Evolutionary conservation across 2,329 filamentous ascomycete genomes (phyloP).

Genomic region (Paecilomyces fulvus): DNA sequence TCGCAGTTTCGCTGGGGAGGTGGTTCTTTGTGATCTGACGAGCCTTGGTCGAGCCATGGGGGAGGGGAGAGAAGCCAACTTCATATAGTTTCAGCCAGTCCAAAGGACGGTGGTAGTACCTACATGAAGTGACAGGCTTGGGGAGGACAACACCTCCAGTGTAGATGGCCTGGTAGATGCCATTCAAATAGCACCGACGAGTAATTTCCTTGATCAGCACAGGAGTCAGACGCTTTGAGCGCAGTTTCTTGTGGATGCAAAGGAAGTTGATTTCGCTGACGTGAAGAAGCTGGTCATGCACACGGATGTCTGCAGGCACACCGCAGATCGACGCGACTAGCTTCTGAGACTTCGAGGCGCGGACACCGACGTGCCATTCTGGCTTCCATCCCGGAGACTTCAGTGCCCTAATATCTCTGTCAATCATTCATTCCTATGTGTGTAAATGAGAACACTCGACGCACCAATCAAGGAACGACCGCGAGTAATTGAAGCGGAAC

Average conservation of each 20-base stretch:
- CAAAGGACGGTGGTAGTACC: constrained; percentile 89
- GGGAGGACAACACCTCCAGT: constrained; percentile 87
- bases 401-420: constrained; percentile 59
- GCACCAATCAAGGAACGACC: constrained; percentile 80
- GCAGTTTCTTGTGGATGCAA: constrained; percentile 95
- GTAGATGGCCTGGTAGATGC: constrained; percentile 91
- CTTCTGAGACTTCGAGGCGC: constrained; percentile 71
- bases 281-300: constrained; percentile 66
- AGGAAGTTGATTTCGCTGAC: constrained; percentile 97
- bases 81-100: constrained; percentile 97
- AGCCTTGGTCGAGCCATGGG: constrained; percentile 70
- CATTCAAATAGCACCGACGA: constrained; percentile 75
- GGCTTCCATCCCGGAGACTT: constrained; percentile 91
- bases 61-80: constrained; percentile 85
- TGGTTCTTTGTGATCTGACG: constrained; percentile 82
- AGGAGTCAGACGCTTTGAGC: constrained; percentile 82
- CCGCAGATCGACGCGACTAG: constrained; percentile 95
- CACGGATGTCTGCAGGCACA: constrained; percentile 73
- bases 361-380: constrained; percentile 91
- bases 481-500: constrained; percentile 95
- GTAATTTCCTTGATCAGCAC: constrained; percentile 98
- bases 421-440: not conserved
- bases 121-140: constrained; percentile 82
- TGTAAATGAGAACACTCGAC: not conserved
- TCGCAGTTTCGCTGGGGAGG: constrained; percentile 64